Percentiles rank a stretch among this genome's conserved stretches.
Evolutionary conservation across 371 early-diverging fungal genomes (phyloP).

Genomic region (Umbelopsis sp.): DNA sequence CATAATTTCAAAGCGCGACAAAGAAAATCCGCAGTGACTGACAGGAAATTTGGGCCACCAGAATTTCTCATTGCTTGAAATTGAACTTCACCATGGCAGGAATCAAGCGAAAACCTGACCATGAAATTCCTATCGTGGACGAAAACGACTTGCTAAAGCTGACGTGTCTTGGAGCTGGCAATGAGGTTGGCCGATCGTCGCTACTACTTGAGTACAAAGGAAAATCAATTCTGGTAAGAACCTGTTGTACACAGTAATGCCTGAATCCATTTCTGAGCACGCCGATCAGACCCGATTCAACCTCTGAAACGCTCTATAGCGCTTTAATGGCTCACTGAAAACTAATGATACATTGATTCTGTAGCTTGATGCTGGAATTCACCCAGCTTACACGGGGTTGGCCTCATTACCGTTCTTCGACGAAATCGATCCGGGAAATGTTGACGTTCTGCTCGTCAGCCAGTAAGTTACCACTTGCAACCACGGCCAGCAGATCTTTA

Average conservation of each 20-base stretch:
- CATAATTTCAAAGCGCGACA: too few relatives aligned
- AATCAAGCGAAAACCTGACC: conserved; percentile 52
- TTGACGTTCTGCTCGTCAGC: conserved; percentile 96
- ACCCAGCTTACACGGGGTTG: conserved; percentile 98
- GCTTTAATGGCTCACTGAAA: not conserved
- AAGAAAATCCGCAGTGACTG: too few relatives aligned
- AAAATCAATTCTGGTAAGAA: conserved; percentile 90
- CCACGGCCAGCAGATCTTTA: not conserved
- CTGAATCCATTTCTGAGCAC: too few relatives aligned
- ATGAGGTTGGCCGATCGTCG: conserved; percentile 99
- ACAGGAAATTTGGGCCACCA: not conserved
- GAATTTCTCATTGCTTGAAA: not conserved
- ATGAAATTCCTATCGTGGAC: conserved; percentile 57
- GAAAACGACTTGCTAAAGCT: conserved; percentile 79
- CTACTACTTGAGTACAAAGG: conserved; percentile 95
- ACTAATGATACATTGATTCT: too few relatives aligned
- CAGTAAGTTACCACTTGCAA: conserved; percentile 67
- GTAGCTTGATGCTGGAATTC: conserved; percentile 98
- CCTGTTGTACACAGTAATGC: too few relatives aligned
- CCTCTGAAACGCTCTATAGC: not conserved
- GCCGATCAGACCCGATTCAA: too few relatives aligned
- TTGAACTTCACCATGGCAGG: conserved; percentile 35
- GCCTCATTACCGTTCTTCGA: conserved; percentile 98
- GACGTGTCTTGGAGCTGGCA: conserved; percentile 98
- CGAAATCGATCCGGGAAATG: conserved; percentile 90